Conservation (phyloP, 1,284 basidiomycete genomes). For the Anthracocystis panici-leucophaei region DNA sequence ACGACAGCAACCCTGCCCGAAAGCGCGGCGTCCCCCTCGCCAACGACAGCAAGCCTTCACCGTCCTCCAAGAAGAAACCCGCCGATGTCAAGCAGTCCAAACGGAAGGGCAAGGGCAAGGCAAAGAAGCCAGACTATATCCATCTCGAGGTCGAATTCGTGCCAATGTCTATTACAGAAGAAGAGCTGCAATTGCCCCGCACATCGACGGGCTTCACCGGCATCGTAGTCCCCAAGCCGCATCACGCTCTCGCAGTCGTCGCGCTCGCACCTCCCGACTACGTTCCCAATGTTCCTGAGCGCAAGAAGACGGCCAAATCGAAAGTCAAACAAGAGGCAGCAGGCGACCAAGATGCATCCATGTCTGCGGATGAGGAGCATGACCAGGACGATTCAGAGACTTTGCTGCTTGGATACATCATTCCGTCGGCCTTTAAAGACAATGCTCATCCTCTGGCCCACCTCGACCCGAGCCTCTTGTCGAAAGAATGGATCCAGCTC, state of each 20-base stretch:
- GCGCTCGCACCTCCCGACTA: slow-evolving; percentile 31
- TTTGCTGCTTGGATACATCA: slow-evolving; percentile 32
- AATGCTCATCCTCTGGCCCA: slow-evolving; percentile 22
- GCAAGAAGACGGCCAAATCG: background rate
- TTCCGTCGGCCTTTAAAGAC: slow-evolving; percentile 39
- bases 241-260: slow-evolving; percentile 27
- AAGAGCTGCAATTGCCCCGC: slow-evolving; percentile 13
- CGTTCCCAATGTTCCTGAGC: background rate
- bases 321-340: background rate
- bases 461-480: slow-evolving; percentile 24
- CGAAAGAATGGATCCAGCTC: slow-evolving; percentile 42
- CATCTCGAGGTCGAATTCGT: slow-evolving; percentile 46
- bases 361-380: background rate
- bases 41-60: background rate
- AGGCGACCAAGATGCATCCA: slow-evolving; percentile 1
- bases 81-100: background rate
- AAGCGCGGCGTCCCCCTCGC: background rate
- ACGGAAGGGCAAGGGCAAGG: slow-evolving; percentile 23
- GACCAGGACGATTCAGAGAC: slow-evolving; percentile 16
- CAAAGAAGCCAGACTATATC: slow-evolving; percentile 12
- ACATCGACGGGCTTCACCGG: background rate
- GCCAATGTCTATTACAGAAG: slow-evolving; percentile 9
- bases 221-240: background rate
- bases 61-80: background rate
- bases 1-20: slow-evolving; percentile 2